phyloP scores from a whole-genome alignment of 2,329 filamentous ascomycete species.

The Meredithiella fracta region DNA sequence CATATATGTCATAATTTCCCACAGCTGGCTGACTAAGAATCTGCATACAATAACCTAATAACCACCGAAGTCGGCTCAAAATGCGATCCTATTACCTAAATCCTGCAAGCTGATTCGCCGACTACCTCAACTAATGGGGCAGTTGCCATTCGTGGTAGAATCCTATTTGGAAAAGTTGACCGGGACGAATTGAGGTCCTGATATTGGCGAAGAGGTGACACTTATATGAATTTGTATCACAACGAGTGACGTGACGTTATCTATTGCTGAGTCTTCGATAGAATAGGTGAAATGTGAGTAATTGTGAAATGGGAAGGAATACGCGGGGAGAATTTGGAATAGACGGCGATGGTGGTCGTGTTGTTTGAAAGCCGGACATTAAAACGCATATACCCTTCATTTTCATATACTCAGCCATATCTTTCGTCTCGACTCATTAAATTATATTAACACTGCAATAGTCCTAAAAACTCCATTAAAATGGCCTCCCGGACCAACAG shows the following conservation, averaged over 20 bases:
- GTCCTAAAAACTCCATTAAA: neutral
- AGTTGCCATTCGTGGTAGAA: neutral
- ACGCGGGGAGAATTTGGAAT: neutral
- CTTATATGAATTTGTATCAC: too few relatives aligned
- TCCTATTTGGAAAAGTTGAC: neutral
- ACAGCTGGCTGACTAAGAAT: too few relatives aligned
- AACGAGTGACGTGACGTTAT: too few relatives aligned
- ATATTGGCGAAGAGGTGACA: neutral
- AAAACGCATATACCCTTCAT: neutral
- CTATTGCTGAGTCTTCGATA: too few relatives aligned
- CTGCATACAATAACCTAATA: neutral
- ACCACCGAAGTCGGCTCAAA: neutral
- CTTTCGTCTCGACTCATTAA: neutral
- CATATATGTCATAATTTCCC: too few relatives aligned
- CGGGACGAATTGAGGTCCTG: neutral
- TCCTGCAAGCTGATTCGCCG: neutral
- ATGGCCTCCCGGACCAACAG: slow-evolving; percentile 10
- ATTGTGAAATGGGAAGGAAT: neutral
- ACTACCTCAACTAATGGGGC: neutral
- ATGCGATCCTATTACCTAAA: neutral
- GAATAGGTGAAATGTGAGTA: neutral
- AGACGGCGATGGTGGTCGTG: neutral
- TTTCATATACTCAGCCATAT: neutral
- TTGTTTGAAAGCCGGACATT: too few relatives aligned
- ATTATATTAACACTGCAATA: neutral